Conservation (phyloP, 305 asterid species). For the Solanum chacoense region DNA sequence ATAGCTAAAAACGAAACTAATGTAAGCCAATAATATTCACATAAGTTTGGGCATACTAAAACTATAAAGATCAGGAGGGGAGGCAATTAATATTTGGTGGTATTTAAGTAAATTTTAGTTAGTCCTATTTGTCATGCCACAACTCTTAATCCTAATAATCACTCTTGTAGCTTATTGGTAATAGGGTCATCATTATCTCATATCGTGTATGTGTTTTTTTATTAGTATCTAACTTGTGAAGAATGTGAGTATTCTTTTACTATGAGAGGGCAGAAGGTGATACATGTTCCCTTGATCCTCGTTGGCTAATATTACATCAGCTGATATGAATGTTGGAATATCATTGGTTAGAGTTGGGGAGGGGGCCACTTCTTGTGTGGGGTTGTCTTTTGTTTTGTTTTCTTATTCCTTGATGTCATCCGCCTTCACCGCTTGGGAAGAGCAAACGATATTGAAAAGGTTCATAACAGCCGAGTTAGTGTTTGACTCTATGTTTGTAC, state of each 20-base stretch:
- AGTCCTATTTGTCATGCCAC: not conserved
- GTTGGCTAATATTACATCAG: not conserved
- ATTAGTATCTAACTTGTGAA: not conserved
- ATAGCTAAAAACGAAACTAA: not conserved
- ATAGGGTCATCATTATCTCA: no score
- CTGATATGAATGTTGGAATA: not conserved
- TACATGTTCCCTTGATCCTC: not conserved
- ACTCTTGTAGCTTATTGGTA: not conserved
- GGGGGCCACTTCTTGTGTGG: not conserved
- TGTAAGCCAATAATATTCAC: not conserved
- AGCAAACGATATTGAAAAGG: not conserved
- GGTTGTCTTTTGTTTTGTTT: not conserved
- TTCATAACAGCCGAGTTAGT: not conserved
- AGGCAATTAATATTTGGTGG: not conserved
- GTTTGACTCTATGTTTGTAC: not conserved
- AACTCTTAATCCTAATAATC: not conserved
- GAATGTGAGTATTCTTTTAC: not conserved
- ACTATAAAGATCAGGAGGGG: not conserved
- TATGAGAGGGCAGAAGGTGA: not conserved
- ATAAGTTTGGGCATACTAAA: not conserved
- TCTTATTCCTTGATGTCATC: not conserved
- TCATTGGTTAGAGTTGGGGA: not conserved
- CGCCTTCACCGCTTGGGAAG: not conserved
- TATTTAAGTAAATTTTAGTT: not conserved
- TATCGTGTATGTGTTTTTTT: not conserved